A percentile compares a stretch with the other conserved stretches of the same genome.
Conservation (phyloP, 345 rosid species). For the Gossypium rotundifolium region DNA sequence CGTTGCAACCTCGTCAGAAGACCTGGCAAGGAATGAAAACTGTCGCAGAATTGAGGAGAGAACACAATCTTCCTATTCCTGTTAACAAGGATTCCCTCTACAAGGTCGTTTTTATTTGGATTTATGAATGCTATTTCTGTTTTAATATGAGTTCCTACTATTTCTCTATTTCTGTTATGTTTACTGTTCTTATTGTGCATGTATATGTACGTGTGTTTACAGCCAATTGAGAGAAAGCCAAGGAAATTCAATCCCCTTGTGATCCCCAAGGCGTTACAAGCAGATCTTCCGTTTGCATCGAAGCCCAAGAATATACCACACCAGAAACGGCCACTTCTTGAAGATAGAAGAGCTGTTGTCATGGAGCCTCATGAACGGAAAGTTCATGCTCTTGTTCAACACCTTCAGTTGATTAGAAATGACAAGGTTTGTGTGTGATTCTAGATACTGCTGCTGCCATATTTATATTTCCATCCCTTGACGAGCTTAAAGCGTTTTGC, state of each 20-base stretch:
- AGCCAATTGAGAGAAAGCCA: background rate
- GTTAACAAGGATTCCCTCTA: conserved; percentile 80
- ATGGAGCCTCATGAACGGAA: conserved; percentile 62
- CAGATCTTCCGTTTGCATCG: conserved; percentile 62
- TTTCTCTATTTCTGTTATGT: background rate
- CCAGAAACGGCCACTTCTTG: conserved; percentile 44
- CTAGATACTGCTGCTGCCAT: no score
- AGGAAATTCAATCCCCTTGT: conserved; percentile 51
- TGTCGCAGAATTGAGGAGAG: conserved; percentile 70
- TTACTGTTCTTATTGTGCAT: background rate
- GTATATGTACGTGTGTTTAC: background rate
- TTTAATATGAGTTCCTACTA: background rate
- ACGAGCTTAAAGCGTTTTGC: no score
- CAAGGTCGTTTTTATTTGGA: conserved; percentile 38
- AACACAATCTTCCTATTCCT: conserved; percentile 57
- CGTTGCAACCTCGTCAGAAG: conserved; percentile 75
- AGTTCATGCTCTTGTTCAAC: conserved; percentile 53
- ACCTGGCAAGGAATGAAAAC: conserved; percentile 95
- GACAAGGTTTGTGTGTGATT: conserved; percentile 46
- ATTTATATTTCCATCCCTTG: background rate
- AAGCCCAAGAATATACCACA: conserved; percentile 69
- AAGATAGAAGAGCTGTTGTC: conserved; percentile 66
- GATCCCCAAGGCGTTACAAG: conserved; percentile 67
- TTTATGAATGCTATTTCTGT: background rate
- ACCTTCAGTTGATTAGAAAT: conserved; percentile 43